phyloP scores from a whole-genome alignment of 768 basidiomycete genomes.

The Russula earlei region DNA sequence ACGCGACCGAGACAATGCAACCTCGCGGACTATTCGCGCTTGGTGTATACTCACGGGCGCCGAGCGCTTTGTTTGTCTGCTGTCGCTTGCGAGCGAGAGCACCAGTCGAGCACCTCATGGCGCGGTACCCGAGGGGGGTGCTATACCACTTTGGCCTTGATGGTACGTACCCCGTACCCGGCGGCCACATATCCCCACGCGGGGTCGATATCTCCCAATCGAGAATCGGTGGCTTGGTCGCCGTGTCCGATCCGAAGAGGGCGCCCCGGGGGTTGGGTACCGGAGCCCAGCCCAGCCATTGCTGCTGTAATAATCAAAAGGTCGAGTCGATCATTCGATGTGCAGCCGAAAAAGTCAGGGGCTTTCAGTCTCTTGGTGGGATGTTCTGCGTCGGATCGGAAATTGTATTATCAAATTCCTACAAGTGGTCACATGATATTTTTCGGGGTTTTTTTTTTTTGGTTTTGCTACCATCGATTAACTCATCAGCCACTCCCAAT shows the following conservation, averaged over 20 bases:
- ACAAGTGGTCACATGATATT: background rate
- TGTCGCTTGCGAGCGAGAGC: too few relatives aligned
- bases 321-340: background rate
- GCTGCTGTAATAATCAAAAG: background rate
- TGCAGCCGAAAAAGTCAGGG: background rate
- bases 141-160: background rate
- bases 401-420: background rate
- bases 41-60: background rate
- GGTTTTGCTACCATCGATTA: too few relatives aligned
- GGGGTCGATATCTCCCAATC: too few relatives aligned
- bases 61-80: background rate
- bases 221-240: too few relatives aligned
- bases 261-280: too few relatives aligned
- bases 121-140: too few relatives aligned
- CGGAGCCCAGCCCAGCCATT: too few relatives aligned
- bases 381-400: too few relatives aligned
- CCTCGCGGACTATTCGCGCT: background rate
- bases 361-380: too few relatives aligned
- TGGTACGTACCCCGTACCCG: background rate
- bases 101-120: too few relatives aligned
- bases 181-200: background rate
- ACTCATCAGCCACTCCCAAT: conserved; percentile 28
- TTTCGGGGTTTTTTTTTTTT: background rate
- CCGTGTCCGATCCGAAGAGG: background rate
- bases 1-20: background rate